A percentile compares a stretch with the other conserved stretches of the same genome.
Conservation (phyloP, 495 filamentous ascomycete genomes). For the Penicillium arizonense region DNA sequence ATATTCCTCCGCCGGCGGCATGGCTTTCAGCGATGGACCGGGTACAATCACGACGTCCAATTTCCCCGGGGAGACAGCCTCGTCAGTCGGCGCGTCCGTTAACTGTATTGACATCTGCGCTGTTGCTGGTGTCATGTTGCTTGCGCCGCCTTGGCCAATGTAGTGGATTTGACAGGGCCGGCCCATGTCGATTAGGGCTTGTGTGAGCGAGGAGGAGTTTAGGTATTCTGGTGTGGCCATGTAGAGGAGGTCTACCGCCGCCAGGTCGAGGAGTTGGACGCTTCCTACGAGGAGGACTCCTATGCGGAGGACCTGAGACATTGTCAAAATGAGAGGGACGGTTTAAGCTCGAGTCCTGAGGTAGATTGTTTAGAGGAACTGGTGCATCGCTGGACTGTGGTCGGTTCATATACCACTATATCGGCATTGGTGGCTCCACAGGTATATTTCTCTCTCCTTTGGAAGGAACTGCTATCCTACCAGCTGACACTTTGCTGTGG, state of each 20-base stretch:
- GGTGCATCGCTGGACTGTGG: no score
- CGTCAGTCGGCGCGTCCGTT: conserved; percentile 40
- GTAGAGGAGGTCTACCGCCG: conserved; percentile 47
- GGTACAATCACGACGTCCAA: conserved; percentile 54
- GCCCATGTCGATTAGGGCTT: conserved; percentile 34
- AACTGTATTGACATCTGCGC: conserved; percentile 28
- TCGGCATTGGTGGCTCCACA: no score
- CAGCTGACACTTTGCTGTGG: no score
- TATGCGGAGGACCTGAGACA: conserved; percentile 25
- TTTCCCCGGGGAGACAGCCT: conserved; percentile 43
- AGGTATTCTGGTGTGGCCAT: conserved; percentile 47
- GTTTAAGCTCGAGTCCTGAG: neutral
- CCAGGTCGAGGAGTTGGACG: conserved; percentile 49
- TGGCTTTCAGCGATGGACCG: conserved; percentile 44
- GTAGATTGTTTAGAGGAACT: neutral
- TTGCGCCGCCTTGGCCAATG: conserved; percentile 33
- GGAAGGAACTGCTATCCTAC: no score
- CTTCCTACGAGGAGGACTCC: conserved; percentile 45
- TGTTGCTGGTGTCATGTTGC: conserved; percentile 31
- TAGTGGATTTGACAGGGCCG: conserved; percentile 43
- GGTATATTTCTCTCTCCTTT: no score
- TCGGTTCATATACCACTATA: no score
- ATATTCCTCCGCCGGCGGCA: conserved; percentile 28
- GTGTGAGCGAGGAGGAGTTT: conserved; percentile 25
- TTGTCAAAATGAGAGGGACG: neutral